These are phyloP conservation scores for Magnaporthiopsis poae DNA, from an alignment of 2,329 filamentous ascomycete species.

Conservation along the genomic window DNA sequence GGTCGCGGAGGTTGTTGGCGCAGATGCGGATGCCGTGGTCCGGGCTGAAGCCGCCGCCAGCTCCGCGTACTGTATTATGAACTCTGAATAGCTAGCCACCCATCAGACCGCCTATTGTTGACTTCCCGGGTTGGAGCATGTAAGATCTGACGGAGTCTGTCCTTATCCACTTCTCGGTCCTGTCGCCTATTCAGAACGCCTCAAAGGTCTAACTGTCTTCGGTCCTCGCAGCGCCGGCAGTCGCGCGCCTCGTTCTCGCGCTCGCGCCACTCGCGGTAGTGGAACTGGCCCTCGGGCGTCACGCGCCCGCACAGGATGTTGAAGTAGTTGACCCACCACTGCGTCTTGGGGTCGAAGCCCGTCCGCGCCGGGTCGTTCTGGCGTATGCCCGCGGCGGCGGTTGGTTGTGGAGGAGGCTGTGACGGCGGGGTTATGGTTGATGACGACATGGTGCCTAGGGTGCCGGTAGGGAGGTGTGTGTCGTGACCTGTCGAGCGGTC, in stretches of 20 bases:
- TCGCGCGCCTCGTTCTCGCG: constrained; percentile 65
- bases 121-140: too few relatives aligned
- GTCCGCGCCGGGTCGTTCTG: constrained; percentile 51
- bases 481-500: not conserved
- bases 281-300: constrained; percentile 55
- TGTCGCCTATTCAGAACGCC: too few relatives aligned
- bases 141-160: too few relatives aligned
- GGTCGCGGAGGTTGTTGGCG: constrained; percentile 76
- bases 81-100: too few relatives aligned
- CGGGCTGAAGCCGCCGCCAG: constrained; percentile 78
- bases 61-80: too few relatives aligned
- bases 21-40: constrained; percentile 83
- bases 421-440: constrained; percentile 3
- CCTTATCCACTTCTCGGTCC: too few relatives aligned
- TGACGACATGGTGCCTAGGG: not conserved
- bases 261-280: constrained; percentile 72
- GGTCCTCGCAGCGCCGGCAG: constrained; percentile 71
- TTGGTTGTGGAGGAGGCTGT: constrained; percentile 4
- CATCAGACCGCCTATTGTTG: too few relatives aligned
- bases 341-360: constrained; percentile 51
- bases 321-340: constrained; percentile 78
- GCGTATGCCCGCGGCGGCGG: constrained; percentile 13
- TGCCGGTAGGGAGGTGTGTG: not conserved
- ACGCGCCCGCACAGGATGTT: constrained; percentile 66
- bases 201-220: too few relatives aligned